Percentiles rank a stretch among this genome's conserved stretches.
Conservation (phyloP, 352 stramenopile species). For the Phytophthora aleatoria region DNA sequence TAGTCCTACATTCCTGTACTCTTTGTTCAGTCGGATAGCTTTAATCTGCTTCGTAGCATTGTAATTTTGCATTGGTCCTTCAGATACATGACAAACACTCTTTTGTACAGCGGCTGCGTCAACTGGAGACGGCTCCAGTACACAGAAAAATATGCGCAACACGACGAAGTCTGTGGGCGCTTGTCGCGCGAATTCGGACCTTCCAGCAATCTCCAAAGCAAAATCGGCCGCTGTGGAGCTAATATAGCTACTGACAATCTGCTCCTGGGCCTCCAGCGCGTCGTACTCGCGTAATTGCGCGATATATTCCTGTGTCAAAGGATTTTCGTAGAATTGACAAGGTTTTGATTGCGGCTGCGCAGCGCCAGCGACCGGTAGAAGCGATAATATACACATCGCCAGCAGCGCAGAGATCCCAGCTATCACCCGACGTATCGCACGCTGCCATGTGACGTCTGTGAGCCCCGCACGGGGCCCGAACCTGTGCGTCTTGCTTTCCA, state of each 20-base stretch:
- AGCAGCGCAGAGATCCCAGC: conserved; percentile 16
- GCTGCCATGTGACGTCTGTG: conserved; percentile 6
- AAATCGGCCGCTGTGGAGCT: conserved; percentile 20
- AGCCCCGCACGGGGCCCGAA: conserved; percentile 7
- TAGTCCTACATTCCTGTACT: conserved; percentile 47
- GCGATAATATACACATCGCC: conserved; percentile 3
- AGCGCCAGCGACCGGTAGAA: conserved; percentile 3
- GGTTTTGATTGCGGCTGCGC: conserved; percentile 19
- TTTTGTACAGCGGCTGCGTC: neutral
- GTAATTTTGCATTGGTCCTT: conserved; percentile 26
- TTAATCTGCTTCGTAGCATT: conserved; percentile 34
- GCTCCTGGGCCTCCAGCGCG: conserved; percentile 35
- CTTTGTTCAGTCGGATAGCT: conserved; percentile 52
- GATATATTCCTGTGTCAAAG: conserved; percentile 44
- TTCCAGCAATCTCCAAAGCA: conserved; percentile 30
- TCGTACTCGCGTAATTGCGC: conserved; percentile 42
- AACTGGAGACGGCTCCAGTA: neutral
- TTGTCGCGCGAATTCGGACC: conserved; percentile 34
- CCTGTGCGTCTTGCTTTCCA: conserved; percentile 13
- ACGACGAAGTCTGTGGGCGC: conserved; percentile 72
- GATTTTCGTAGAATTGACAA: conserved; percentile 45
- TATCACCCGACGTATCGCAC: conserved; percentile 1
- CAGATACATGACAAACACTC: conserved; percentile 29
- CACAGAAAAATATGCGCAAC: conserved; percentile 54
- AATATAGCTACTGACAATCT: conserved; percentile 32